These are phyloP conservation scores for Aphanomyces stellatus DNA, from an alignment of 352 stramenopile species.

Conservation along the genomic window DNA sequence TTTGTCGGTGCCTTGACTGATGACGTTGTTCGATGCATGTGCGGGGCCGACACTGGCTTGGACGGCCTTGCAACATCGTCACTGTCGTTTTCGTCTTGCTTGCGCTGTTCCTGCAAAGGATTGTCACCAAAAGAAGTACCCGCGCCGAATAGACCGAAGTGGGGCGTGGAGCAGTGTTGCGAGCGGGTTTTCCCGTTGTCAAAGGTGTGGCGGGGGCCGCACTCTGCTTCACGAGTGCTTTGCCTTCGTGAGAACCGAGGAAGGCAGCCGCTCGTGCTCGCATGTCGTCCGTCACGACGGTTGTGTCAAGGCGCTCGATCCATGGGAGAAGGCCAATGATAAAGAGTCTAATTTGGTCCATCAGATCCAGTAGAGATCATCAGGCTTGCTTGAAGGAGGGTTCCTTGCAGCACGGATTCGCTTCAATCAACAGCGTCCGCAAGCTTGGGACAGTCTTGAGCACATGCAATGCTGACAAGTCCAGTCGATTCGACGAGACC, in stretches of 20 bases:
- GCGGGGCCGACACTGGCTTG: not conserved
- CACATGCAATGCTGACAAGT: constrained; percentile 36
- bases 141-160: no score
- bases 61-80: not conserved
- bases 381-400: constrained; percentile 38
- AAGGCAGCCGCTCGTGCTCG: not conserved
- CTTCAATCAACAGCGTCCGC: constrained; percentile 44
- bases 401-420: constrained; percentile 55
- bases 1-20: no score
- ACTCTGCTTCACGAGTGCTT: not conserved
- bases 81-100: not conserved
- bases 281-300: constrained; percentile 8
- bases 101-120: not conserved
- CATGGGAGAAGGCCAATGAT: not conserved
- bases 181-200: no score
- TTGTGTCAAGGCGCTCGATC: not conserved
- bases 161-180: not conserved
- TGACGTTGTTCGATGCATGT: no score
- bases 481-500: constrained; percentile 47
- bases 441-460: constrained; percentile 37
- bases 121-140: not conserved
- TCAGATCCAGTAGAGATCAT: not conserved
- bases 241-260: not conserved
- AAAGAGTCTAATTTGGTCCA: not conserved
- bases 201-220: no score